These are phyloP conservation scores for Penicillium sp. DNA, from an alignment of 2,329 filamentous ascomycete genomes.

Conservation along the genomic window DNA sequence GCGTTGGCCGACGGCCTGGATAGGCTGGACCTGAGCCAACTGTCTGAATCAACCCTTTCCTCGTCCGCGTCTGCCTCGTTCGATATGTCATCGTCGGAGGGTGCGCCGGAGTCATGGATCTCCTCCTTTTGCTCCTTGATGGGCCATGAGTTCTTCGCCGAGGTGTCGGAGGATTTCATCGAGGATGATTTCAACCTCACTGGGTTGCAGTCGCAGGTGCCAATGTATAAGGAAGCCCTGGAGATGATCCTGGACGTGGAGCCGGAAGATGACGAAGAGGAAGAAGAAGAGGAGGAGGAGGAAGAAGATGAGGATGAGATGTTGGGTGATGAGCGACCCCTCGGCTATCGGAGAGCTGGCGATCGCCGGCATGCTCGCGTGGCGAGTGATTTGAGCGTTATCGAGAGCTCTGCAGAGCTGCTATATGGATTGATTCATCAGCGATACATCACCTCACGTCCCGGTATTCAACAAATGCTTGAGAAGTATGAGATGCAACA, in stretches of 20 bases:
- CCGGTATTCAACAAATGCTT: conserved; percentile 97
- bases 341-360: conserved; percentile 54
- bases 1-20: conserved; percentile 53
- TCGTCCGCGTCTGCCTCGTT: conserved; percentile 45
- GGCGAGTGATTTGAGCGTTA: conserved; percentile 89
- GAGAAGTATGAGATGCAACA: conserved; percentile 98
- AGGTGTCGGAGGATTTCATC: conserved; percentile 98
- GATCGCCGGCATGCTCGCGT: conserved; percentile 82
- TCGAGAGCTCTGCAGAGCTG: conserved; percentile 97
- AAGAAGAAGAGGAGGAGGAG: conserved; percentile 68
- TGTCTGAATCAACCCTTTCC: conserved; percentile 49
- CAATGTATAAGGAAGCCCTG: conserved; percentile 98
- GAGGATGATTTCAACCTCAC: conserved; percentile 99
- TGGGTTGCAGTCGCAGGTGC: conserved; percentile 89
- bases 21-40: conserved; percentile 52
- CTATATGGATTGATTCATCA: conserved; percentile 98
- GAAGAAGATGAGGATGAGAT: conserved; percentile 71
- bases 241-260: conserved; percentile 99
- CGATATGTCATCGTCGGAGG: conserved; percentile 51
- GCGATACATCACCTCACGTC: conserved; percentile 94
- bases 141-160: conserved; percentile 98
- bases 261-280: conserved; percentile 78
- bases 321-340: conserved; percentile 59
- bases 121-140: conserved; percentile 93
- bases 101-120: conserved; percentile 87